These are phyloP conservation scores for Wickerhamomyces sp. DNA, from an alignment of 1,139 yeast species.

Conservation along the genomic window DNA sequence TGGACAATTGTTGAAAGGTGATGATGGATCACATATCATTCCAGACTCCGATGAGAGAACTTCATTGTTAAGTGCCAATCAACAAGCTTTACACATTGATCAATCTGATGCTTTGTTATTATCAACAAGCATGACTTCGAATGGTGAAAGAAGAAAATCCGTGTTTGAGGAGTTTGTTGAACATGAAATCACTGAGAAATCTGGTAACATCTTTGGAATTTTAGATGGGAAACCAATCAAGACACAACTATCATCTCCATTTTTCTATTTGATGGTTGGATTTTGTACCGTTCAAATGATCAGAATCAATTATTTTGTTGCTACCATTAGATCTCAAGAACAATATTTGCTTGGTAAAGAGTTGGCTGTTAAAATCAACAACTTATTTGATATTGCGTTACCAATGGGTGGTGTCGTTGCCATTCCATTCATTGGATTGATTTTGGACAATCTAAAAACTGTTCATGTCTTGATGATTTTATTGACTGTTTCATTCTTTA, in stretches of 20 bases:
- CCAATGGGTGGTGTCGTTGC: slow-evolving; percentile 85
- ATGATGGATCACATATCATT: slow-evolving; percentile 26
- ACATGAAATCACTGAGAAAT: slow-evolving; percentile 42
- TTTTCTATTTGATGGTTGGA: slow-evolving; percentile 73
- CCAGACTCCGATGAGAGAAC: slow-evolving; percentile 27
- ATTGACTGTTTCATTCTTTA: slow-evolving; percentile 46
- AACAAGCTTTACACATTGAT: neutral
- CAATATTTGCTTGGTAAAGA: slow-evolving; percentile 54
- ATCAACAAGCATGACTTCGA: slow-evolving; percentile 15
- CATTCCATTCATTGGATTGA: slow-evolving; percentile 80
- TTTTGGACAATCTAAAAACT: slow-evolving; percentile 71
- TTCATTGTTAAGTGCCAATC: slow-evolving; percentile 21
- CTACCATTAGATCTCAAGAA: slow-evolving; percentile 80
- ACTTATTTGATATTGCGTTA: slow-evolving; percentile 75
- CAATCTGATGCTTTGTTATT: slow-evolving; percentile 3
- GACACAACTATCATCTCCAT: slow-evolving; percentile 65
- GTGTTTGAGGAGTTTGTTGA: slow-evolving; percentile 62
- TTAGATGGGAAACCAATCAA: slow-evolving; percentile 61
- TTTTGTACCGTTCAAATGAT: slow-evolving; percentile 87
- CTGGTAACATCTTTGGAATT: slow-evolving; percentile 83
- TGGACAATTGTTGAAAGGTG: slow-evolving; percentile 29
- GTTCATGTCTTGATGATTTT: slow-evolving; percentile 52
- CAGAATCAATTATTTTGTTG: slow-evolving; percentile 86
- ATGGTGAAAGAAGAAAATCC: slow-evolving; percentile 35
- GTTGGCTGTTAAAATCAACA: slow-evolving; percentile 55